Conservation (phyloP, 2,329 filamentous ascomycete genomes). For the Fusarium sp. region DNA sequence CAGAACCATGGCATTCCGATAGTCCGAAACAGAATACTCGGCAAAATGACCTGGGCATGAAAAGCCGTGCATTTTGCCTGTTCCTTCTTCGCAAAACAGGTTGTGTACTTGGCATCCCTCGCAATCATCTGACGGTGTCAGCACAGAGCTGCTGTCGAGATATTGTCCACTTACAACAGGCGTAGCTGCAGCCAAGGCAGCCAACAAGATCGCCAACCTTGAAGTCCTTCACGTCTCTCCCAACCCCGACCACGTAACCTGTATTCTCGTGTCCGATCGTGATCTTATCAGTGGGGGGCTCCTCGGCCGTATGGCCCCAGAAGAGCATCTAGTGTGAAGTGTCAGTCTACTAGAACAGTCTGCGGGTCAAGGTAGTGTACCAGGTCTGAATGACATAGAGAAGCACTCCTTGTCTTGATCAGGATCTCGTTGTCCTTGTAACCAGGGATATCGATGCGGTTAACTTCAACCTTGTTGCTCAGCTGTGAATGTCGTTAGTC, state of each 20-base stretch:
- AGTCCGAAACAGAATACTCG: constrained; percentile 60
- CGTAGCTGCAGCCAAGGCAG: constrained; percentile 59
- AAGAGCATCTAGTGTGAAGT: not conserved
- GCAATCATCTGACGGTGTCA: not conserved
- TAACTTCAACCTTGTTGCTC: not conserved
- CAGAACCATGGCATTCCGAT: constrained; percentile 56
- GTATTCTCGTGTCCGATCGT: constrained; percentile 58
- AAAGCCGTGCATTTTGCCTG: constrained; percentile 57
- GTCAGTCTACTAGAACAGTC: not conserved
- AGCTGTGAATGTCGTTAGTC: not conserved
- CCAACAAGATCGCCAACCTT: constrained; percentile 58
- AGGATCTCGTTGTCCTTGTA: not conserved
- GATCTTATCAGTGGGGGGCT: not conserved
- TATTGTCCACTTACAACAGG: constrained; percentile 44
- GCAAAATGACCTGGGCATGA: constrained; percentile 58
- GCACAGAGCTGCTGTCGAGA: not conserved
- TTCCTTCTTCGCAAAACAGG: constrained; percentile 51
- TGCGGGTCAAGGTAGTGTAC: not conserved
- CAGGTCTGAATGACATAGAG: not conserved
- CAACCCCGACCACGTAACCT: constrained; percentile 54
- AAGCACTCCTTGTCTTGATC: not conserved
- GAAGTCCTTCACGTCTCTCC: constrained; percentile 53
- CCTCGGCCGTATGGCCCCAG: not conserved
- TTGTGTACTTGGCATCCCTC: constrained; percentile 60
- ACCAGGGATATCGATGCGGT: not conserved